Conservation (phyloP, 148 eudicot species). For the Selenicereus undatus region DNA sequence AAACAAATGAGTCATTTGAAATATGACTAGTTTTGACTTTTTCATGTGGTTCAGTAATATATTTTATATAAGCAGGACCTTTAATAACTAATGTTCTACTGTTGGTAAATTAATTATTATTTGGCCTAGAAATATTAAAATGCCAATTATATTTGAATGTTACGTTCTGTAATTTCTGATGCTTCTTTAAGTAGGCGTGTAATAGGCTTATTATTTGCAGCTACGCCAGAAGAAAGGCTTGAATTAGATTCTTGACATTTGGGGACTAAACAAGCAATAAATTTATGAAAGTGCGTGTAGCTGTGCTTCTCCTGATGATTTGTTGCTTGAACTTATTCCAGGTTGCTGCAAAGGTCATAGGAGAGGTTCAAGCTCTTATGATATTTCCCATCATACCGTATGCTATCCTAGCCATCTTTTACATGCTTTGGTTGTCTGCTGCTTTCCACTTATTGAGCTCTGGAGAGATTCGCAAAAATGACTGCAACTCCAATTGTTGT, state of each 20-base stretch:
- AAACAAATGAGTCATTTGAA: not conserved
- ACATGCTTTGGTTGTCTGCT: constrained; percentile 91
- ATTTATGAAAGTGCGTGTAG: not conserved
- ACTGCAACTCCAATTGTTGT: constrained; percentile 78
- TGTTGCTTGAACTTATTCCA: constrained; percentile 23
- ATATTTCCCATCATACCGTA: constrained; percentile 90
- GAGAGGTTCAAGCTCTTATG: constrained; percentile 92
- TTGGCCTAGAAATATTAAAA: not conserved
- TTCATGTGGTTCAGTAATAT: not conserved
- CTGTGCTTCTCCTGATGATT: constrained; percentile 15
- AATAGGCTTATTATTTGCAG: not conserved
- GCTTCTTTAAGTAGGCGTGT: not conserved
- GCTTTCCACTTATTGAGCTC: constrained; percentile 85
- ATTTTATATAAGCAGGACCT: not conserved
- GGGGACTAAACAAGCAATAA: not conserved
- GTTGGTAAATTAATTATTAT: not conserved
- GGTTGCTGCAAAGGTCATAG: constrained; percentile 99
- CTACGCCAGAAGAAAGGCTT: not conserved
- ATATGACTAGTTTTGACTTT: not conserved
- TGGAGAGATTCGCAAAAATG: constrained; percentile 69
- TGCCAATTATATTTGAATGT: not conserved
- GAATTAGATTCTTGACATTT: not conserved
- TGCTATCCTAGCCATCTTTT: constrained; percentile 66
- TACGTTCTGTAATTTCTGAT: not conserved
- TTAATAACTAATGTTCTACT: not conserved